These are phyloP conservation scores for Mucor sp. DNA, from an alignment of 371 early-diverging fungal species.

Conservation along the genomic window DNA sequence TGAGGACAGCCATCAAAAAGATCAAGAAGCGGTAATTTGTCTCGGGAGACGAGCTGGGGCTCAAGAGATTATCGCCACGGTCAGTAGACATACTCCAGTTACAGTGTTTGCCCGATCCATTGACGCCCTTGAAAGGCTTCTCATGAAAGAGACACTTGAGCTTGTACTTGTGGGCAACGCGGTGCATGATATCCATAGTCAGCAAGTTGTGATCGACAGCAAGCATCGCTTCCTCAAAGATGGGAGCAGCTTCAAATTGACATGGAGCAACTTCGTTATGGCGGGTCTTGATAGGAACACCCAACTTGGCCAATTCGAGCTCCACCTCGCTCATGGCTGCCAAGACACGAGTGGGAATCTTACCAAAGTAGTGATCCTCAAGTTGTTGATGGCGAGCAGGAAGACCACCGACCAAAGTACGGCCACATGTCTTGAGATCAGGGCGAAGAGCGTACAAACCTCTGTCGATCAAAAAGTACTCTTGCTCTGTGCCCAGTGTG, in stretches of 20 bases:
- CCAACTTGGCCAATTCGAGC: constrained; percentile 89
- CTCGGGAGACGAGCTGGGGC: constrained; percentile 91
- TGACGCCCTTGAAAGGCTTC: constrained; percentile 98
- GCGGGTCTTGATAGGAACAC: constrained; percentile 98
- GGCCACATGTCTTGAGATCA: constrained; percentile 95
- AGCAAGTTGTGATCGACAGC: constrained; percentile 98
- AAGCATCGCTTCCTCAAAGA: constrained; percentile 94
- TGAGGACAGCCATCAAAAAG: constrained; percentile 87
- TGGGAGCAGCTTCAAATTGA: constrained; percentile 98
- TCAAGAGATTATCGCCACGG: constrained; percentile 93
- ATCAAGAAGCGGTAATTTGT: constrained; percentile 96
- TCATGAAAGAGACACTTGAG: constrained; percentile 97
- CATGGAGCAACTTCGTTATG: constrained; percentile 99
- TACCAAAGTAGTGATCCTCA: constrained; percentile 99
- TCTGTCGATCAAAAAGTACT: constrained; percentile 97
- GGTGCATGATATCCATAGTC: constrained; percentile 96
- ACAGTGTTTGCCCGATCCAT: constrained; percentile 99
- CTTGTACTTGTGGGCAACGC: constrained; percentile 96
- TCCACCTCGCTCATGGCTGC: constrained; percentile 92
- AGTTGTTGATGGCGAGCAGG: constrained; percentile 98
- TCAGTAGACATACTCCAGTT: constrained; percentile 98
- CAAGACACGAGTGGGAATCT: constrained; percentile 92
- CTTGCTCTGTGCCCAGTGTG: constrained; percentile 97
- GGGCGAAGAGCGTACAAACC: constrained; percentile 88
- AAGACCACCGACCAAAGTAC: constrained; percentile 90